These are phyloP conservation scores for Eimeria sp. DNA, from an alignment of 169 alveolate species.

Conservation along the genomic window DNA sequence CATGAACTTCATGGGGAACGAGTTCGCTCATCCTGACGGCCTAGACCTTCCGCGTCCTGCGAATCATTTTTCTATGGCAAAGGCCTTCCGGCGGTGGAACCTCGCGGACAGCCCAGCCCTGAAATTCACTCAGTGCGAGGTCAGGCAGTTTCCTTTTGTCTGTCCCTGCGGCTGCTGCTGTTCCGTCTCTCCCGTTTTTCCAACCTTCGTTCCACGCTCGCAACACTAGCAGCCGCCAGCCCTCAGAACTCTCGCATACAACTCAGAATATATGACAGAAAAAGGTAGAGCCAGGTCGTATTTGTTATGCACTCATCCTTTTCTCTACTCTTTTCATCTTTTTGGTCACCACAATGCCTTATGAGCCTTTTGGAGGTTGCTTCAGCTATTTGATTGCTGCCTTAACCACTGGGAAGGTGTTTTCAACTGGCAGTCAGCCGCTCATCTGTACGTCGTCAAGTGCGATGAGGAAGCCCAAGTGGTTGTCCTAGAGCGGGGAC, in stretches of 20 bases:
- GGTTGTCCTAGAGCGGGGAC: slow-evolving; percentile 93
- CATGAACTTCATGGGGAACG: slow-evolving; percentile 90
- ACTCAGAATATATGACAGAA: background rate
- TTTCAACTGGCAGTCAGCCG: slow-evolving; percentile 89
- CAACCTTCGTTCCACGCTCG: background rate
- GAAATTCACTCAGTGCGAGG: slow-evolving; percentile 87
- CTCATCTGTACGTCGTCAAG: slow-evolving; percentile 91
- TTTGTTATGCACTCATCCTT: background rate
- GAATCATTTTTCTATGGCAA: slow-evolving; percentile 88
- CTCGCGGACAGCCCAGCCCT: slow-evolving; percentile 89
- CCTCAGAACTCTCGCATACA: background rate
- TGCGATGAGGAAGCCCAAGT: slow-evolving; percentile 93
- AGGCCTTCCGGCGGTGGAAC: slow-evolving; percentile 90
- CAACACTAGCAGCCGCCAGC: background rate
- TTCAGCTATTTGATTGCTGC: slow-evolving; percentile 91
- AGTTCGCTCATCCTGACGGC: slow-evolving; percentile 92
- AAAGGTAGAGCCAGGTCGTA: background rate
- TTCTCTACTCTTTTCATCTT: background rate
- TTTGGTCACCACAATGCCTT: background rate
- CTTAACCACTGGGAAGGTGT: slow-evolving; percentile 90
- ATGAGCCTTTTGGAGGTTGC: background rate
- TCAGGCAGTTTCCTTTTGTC: background rate
- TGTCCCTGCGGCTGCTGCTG: background rate
- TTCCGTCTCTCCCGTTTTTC: background rate
- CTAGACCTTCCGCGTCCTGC: slow-evolving; percentile 91